phyloP scores from a whole-genome alignment of 352 stramenopile species.

The Globisporangium radiosum region DNA sequence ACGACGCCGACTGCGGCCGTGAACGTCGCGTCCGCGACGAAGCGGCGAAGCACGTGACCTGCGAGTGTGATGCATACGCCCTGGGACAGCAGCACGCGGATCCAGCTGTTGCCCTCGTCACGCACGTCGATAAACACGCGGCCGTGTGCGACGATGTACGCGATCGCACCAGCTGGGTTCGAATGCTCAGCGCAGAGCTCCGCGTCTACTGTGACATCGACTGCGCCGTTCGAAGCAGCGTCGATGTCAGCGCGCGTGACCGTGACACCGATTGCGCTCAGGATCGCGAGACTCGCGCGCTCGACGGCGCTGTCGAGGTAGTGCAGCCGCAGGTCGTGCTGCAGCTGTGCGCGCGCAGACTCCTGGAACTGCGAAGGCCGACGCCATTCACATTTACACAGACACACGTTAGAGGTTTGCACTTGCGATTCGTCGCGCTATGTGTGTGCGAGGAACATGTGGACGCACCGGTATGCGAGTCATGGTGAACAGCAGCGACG shows the following conservation, averaged over 20 bases:
- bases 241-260: slow-evolving; percentile 7
- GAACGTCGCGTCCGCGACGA: slow-evolving; percentile 26
- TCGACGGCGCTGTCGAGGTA: slow-evolving; percentile 62
- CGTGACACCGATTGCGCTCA: slow-evolving; percentile 43
- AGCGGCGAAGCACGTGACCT: slow-evolving; percentile 30
- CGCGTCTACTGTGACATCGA: slow-evolving; percentile 14
- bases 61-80: slow-evolving; percentile 29
- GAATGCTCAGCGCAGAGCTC: slow-evolving; percentile 51
- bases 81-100: slow-evolving; percentile 38
- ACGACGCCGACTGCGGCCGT: slow-evolving; percentile 10
- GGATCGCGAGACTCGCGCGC: slow-evolving; percentile 49
- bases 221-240: not conserved
- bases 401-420: no score
- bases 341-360: slow-evolving; percentile 6
- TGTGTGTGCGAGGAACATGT: no score
- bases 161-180: slow-evolving; percentile 6
- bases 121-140: slow-evolving; percentile 56
- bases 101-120: slow-evolving; percentile 64
- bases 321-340: slow-evolving; percentile 40
- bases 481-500: no score
- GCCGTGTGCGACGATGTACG: slow-evolving; percentile 37
- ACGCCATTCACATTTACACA: no score
- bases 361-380: not conserved
- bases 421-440: no score
- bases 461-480: no score